Base-by-base conservation (phyloP, 192 early-diverging fungal species). In the Coemansia sp. region DNA sequence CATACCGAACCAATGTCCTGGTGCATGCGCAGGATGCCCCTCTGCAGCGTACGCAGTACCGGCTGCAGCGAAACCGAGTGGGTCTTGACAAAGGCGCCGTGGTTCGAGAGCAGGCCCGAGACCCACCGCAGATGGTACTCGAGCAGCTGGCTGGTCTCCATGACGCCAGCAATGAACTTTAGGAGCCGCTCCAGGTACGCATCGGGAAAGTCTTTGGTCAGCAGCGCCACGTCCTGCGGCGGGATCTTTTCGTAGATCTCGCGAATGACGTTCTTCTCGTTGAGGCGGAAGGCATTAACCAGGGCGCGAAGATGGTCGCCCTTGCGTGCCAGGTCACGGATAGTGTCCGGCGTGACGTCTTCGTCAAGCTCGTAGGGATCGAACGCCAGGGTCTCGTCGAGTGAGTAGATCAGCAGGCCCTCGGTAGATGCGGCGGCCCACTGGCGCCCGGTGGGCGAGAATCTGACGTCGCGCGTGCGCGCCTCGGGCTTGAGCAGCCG, bases 351-450 rank as follows among this genome's bases (percentile, higher is more conserved):
- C 1, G 95, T 98, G 23, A 99, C 90, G 57, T 96, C 88, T 25
- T 94, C 82, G 55, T 98, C 95, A 3, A 99, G 82, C 72, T 99
- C 94, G 66, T 94, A 98, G 17, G 97, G 97, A 67, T 99, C 97
- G 63, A 99, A 99, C 42, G 87, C 49, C 17, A 97, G 72, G 2
- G 79, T 78, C 35, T 98, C 90, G 58, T 99, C 97, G 27, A 99
- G 71, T 12, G 92, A 89, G 74, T 97, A 99, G 36, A 99, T 83
- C 44, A 98, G 51, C 20, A 99, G 68, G 7, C 97, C 97, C 47
- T 99, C 92, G 5, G 94, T 97, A 11, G 93, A 85, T 7, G 94
- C 93, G 0, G 94, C 89, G 1, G 92, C 92, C 92, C 92, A 99
- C 18, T 91, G 82, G 21, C 91, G 79, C 16, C 92, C 92, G 0